These are phyloP conservation scores for Saccharum hybrid DNA, from an alignment of 202 grass and related monocot genomes.

Conservation along the genomic window DNA sequence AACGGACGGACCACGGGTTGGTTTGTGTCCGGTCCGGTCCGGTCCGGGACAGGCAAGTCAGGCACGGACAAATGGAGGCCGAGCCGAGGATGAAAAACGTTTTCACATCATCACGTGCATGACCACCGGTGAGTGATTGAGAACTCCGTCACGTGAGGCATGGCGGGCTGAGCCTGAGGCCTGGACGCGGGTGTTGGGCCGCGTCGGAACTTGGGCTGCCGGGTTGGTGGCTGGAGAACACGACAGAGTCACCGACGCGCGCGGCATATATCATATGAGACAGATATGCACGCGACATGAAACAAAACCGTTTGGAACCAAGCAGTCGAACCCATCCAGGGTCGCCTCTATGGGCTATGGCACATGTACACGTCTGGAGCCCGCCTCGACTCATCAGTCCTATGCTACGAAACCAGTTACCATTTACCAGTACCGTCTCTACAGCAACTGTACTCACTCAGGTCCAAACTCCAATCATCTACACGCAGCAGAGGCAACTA, in stretches of 20 bases:
- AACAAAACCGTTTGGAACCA: neutral
- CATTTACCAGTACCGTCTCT: neutral
- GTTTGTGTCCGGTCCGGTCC: neutral
- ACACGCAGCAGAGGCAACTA: no score
- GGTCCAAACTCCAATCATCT: neutral
- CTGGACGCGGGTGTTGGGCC: no score
- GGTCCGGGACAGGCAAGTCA: no score
- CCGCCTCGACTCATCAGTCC: neutral
- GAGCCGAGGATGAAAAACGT: neutral
- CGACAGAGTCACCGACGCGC: neutral
- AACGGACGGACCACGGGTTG: conserved; percentile 13
- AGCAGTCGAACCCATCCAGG: no score
- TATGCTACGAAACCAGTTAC: neutral
- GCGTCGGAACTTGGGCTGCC: neutral
- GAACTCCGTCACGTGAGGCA: conserved; percentile 23
- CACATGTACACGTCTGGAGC: neutral
- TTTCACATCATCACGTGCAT: neutral
- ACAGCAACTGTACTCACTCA: neutral
- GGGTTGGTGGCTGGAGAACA: neutral
- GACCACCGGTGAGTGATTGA: conserved; percentile 24
- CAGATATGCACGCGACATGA: neutral
- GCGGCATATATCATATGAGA: neutral
- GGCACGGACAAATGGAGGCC: no score
- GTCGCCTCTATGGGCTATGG: no score
- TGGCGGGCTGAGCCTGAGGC: no score